These are phyloP conservation scores for Alternaria sp. DNA, from an alignment of 2,329 filamentous ascomycete species.

Conservation along the genomic window DNA sequence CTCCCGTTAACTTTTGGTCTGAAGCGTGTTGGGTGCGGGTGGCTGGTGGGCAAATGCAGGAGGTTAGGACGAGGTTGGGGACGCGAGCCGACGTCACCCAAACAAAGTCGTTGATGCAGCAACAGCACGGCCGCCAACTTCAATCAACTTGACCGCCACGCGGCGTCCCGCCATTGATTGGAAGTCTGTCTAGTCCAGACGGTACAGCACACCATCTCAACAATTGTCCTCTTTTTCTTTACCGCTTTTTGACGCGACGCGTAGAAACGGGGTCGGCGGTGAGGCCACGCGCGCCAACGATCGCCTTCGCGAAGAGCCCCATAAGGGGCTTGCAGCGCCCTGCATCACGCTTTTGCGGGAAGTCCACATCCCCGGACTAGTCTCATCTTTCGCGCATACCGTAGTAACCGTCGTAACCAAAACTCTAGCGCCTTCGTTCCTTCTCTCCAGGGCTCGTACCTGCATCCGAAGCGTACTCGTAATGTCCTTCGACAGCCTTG, in stretches of 20 bases:
- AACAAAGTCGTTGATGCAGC: slow-evolving; percentile 28
- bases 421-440: neutral
- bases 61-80: slow-evolving; percentile 24
- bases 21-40: slow-evolving; percentile 7
- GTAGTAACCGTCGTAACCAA: neutral
- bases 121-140: slow-evolving; percentile 6
- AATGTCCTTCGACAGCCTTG: neutral
- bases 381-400: neutral
- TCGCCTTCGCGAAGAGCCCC: neutral
- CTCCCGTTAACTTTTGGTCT: slow-evolving; percentile 21
- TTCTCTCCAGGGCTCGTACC: neutral
- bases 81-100: slow-evolving; percentile 17
- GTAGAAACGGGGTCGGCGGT: neutral
- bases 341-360: neutral
- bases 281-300: neutral
- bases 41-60: slow-evolving; percentile 17
- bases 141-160: slow-evolving; percentile 3
- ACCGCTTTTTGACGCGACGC: neutral
- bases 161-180: slow-evolving; percentile 8
- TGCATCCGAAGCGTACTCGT: neutral
- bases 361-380: neutral
- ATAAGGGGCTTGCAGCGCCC: neutral
- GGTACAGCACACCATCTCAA: neutral
- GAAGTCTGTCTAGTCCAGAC: neutral
- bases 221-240: neutral